Evolutionary conservation across 208 protist species (phyloP), one percentile per base, ranked within the genome.

Genomic region (Leishmania tropica): DNA sequence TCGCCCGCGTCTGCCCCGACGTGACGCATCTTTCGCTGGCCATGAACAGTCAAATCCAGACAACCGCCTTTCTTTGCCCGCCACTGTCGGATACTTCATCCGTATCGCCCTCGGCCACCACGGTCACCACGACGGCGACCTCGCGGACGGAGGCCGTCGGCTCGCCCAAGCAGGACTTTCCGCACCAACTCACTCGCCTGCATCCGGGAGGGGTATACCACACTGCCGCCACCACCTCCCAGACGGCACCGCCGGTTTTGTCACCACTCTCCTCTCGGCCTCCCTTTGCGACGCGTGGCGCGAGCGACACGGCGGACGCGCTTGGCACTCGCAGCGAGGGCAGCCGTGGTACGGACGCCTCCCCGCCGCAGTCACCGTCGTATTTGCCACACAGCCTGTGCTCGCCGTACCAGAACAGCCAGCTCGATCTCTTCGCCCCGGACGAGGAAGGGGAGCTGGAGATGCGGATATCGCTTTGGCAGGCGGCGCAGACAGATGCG

Each of bases 21-120:
- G 87, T 94, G 28, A 85, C 86, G 67, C 83, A 87, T 51, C 88
- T 94, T 28, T 90, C 90, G 6, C 68, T 94, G 45, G 81, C 79
- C 28, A 94, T 94, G 90, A 92, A 89, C 58, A 75, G 75, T 48
- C 64, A 60, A 24, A 80, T 94, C 60, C 72, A 71, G 53, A 82
- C 62, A 48, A 94, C 90, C n/a, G 75, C 83, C 28, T 94, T 94
- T 58, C 72, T 94, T 42, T 84, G 88, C 37, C 74, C 82, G 0
- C 78, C 83, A 45, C 80, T 75, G n/a, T 85, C 86, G 10, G 76
- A 78, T 21, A 73, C 80, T 6, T 85, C 87, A 10, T 85, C 81
- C 15, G 37, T 80, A 19, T 42, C 84, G 28, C 76, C 83, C 42
- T 68, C 82, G 10, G 51, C 40, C 24, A 67, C 85, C 1, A 45